Evolutionary conservation across 2,329 filamentous ascomycete genomes (phyloP), one percentile per base, ranked within the genome.

Genomic region (Ceratocystis lukuohia): DNA sequence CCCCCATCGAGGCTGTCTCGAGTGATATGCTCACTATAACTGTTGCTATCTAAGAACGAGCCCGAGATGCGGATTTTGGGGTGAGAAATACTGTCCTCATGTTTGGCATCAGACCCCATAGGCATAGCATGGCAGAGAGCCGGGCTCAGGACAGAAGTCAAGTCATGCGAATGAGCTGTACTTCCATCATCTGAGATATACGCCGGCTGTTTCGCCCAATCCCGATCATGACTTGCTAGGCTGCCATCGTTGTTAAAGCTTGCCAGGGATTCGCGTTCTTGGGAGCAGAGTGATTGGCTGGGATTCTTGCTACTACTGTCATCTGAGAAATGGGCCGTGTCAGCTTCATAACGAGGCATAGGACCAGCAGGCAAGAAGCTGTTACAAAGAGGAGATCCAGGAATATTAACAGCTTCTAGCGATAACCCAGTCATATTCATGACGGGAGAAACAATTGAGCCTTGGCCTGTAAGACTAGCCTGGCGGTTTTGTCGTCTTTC

Each of bases 1-100:
- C 84, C 0, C 84, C 87, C 1, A 84, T 59, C 56, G 7, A 59
- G 88, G 6, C 87, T 75, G 68, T 87, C 84, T 37, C 80, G 84
- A 53, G 80, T 80, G 57, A 74, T 71, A 57, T 80, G 80, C 44
- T 77, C 74, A 56, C 62, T 44, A 2, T 79, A 78, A 65, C 80
- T 82, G 15, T 77, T 77, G 50, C 88, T 76, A 22, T 80, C 76
- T 30, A 82, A 70, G 67, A 82, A 81, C 0, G 79, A 81, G 30
- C 77, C 74, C 10, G 66, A 68, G 15, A 68, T 68, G 28, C 66
- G 66, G 20, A 25, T 77, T 69, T 69, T 75, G 72, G 41, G 70
- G 1, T 64, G 65, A 28, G 53, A 56, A 25, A 62, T 20, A 33
- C 37, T 37, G 10, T 22, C 63, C 20, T 57, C 66, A 22, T 57